These are phyloP conservation scores for Fusarium aywerte DNA, from an alignment of 2,329 filamentous ascomycete species.

Conservation along the genomic window DNA sequence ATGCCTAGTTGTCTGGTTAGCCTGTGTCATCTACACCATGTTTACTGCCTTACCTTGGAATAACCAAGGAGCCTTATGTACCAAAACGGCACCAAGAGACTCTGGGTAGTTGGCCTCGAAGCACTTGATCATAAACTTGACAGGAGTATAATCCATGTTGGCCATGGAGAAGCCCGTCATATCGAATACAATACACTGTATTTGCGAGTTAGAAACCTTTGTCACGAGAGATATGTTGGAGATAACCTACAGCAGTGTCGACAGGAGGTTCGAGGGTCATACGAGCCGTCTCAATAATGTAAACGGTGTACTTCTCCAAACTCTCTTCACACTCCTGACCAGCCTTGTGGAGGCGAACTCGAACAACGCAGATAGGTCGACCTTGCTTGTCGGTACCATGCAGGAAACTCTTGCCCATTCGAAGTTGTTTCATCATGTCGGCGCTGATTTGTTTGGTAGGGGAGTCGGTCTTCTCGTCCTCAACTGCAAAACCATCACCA, in stretches of 20 bases:
- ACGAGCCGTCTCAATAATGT: slow-evolving; percentile 92
- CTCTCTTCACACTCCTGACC: slow-evolving; percentile 85
- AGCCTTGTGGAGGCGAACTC: slow-evolving; percentile 82
- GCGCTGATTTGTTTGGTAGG: slow-evolving; percentile 72
- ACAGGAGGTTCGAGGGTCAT: slow-evolving; percentile 82
- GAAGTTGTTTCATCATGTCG: slow-evolving; percentile 85
- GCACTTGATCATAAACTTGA: slow-evolving; percentile 99
- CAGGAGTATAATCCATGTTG: slow-evolving; percentile 98
- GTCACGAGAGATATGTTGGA: not conserved
- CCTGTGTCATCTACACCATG: not conserved
- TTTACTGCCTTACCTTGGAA: slow-evolving; percentile 78
- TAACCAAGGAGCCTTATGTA: slow-evolving; percentile 97
- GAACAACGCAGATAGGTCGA: slow-evolving; percentile 86
- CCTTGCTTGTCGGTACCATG: slow-evolving; percentile 88
- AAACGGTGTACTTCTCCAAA: slow-evolving; percentile 91
- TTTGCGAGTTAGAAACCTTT: slow-evolving; percentile 35
- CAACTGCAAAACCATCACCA: slow-evolving; percentile 75
- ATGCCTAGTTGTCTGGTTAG: slow-evolving; percentile 67
- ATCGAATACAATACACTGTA: slow-evolving; percentile 89
- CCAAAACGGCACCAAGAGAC: slow-evolving; percentile 85
- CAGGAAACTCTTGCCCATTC: slow-evolving; percentile 92
- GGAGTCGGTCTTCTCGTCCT: slow-evolving; percentile 67
- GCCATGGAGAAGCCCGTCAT: slow-evolving; percentile 94
- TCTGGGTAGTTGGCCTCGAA: slow-evolving; percentile 99
- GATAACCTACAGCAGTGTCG: slow-evolving; percentile 84